These are phyloP conservation scores for Colletotrichum melonis DNA, from an alignment of 2,329 filamentous ascomycete genomes.

Conservation along the genomic window DNA sequence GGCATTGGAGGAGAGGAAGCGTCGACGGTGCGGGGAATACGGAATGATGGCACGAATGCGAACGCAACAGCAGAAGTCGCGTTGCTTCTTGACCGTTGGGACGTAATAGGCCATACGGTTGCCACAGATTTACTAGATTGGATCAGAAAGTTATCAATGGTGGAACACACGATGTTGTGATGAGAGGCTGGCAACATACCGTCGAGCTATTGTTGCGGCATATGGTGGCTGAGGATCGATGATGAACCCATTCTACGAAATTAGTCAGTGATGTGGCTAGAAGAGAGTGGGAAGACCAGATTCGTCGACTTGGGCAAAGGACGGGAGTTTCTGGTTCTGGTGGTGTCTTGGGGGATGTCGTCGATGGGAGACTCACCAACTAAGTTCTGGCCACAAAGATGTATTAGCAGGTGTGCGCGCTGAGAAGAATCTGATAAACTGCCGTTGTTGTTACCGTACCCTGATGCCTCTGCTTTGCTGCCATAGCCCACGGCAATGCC, in stretches of 20 bases:
- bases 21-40: background rate
- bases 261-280: background rate
- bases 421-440: conserved; percentile 22
- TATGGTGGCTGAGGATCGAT: background rate
- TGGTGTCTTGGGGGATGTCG: background rate
- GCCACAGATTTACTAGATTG: background rate
- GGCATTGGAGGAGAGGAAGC: background rate
- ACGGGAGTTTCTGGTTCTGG: background rate
- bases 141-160: background rate
- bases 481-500: conserved; percentile 18
- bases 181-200: background rate
- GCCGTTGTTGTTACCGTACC: background rate
- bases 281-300: background rate
- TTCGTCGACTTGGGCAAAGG: background rate
- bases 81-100: conserved; percentile 1
- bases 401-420: conserved; percentile 27
- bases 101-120: background rate
- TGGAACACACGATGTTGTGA: background rate
- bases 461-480: background rate
- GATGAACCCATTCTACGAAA: background rate
- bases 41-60: background rate
- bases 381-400: background rate
- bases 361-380: conserved; percentile 20
- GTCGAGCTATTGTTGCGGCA: conserved; percentile 1
- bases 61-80: background rate